These are phyloP conservation scores for Emmonsia crescens DNA, from an alignment of 2,329 filamentous ascomycete genomes.

Conservation along the genomic window DNA sequence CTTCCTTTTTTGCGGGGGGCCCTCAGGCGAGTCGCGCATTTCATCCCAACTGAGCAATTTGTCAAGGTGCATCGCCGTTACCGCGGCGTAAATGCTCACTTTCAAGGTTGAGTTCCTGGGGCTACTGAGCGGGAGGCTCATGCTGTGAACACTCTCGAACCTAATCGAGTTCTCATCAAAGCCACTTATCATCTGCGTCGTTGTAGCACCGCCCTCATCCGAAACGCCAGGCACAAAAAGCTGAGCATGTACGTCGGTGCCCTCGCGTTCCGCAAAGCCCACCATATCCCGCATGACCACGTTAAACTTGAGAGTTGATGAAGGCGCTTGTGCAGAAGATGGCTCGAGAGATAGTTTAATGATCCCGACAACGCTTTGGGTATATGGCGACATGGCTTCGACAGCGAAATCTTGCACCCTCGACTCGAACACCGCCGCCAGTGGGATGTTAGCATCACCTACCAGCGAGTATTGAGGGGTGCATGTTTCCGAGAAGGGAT, in stretches of 20 bases:
- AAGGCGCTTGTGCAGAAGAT: slow-evolving; percentile 82
- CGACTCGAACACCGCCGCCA: slow-evolving; percentile 87
- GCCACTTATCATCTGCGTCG: slow-evolving; percentile 84
- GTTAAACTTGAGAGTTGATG: slow-evolving; percentile 92
- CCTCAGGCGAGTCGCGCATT: slow-evolving; percentile 65
- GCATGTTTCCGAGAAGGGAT: slow-evolving; percentile 83
- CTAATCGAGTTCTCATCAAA: slow-evolving; percentile 88
- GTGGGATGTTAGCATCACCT: slow-evolving; percentile 83
- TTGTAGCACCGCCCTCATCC: slow-evolving; percentile 83
- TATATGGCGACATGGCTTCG: slow-evolving; percentile 87
- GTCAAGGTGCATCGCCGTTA: slow-evolving; percentile 88
- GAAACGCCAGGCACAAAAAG: slow-evolving; percentile 89
- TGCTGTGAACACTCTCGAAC: slow-evolving; percentile 96
- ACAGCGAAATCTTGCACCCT: slow-evolving; percentile 88
- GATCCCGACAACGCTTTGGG: slow-evolving; percentile 79
- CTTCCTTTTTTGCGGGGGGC: slow-evolving; percentile 47
- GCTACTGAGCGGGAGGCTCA: slow-evolving; percentile 78
- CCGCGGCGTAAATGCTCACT: slow-evolving; percentile 82
- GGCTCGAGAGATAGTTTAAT: slow-evolving; percentile 85
- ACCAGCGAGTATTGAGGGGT: slow-evolving; percentile 88
- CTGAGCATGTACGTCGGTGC: slow-evolving; percentile 89
- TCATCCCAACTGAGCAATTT: slow-evolving; percentile 98
- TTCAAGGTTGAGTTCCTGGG: slow-evolving; percentile 65
- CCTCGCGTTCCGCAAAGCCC: slow-evolving; percentile 90
- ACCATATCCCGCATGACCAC: slow-evolving; percentile 95